Base-by-base conservation (phyloP, 495 filamentous ascomycete genomes). In the Penicillium steckii region DNA sequence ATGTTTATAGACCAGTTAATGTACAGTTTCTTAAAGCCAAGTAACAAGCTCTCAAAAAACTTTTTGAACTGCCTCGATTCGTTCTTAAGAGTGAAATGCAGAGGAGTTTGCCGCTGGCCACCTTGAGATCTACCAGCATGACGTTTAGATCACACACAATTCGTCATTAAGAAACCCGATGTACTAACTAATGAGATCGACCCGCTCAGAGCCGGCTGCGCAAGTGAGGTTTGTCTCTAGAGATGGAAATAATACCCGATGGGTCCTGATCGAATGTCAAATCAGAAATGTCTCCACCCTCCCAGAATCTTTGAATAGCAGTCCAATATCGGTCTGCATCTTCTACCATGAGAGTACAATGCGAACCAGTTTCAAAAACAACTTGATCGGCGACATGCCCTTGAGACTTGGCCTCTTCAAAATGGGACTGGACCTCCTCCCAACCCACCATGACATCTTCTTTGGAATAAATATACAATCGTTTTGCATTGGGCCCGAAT, bases 401-500 rank as follows among this genome's bases (percentile, higher is more conserved):
- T 8, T 49, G 48, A 30, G 48, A 25, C 33, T 55, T 60, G 7
- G 69, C 68, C 19, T 64, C 62, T 15, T 56, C 32, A 4, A 69
- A 52, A 59, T 74, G 66, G 3, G 44, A 44, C 52, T 68, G 60
- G 19, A 73, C 66, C 60, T 70, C 61, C 18, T 60, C 46, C 65
- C 63, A 72, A 21, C 64, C 57, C 8, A 74, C 65, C 35, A 63
- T 66, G 10, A 33, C 18, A 53, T 77, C 72, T 21, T 62, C 63
- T 40, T 65, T 66, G 3, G 67, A 72, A 54, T 71, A 74, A 1
- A 74, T 51, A 56, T 70, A 74, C 15, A 65, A 53, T 38, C 64
- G 55, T 25, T 53, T 57, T 4, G 56, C 52, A 7, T 44, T 35
- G 1, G 30, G 15, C n/a, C 60, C 54, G 54, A 72, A 50, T 12